These are phyloP conservation scores for Coemansia sp. DNA, from an alignment of 192 early-diverging fungal genomes.

Conservation along the genomic window DNA sequence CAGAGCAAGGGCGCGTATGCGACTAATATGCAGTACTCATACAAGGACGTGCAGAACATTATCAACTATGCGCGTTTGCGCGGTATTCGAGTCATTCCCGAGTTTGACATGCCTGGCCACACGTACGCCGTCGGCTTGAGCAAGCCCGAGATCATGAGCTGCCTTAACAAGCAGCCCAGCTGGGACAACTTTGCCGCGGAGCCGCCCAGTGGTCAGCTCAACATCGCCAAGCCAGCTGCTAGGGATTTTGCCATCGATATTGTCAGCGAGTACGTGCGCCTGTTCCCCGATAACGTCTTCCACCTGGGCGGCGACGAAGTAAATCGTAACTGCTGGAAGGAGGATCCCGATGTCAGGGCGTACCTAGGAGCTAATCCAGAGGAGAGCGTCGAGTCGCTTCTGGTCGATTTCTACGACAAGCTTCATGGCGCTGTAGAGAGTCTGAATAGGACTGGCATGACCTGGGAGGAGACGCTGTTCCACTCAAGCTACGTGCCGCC, in stretches of 20 bases:
- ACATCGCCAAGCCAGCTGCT: slow-evolving; percentile 67
- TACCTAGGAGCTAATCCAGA: slow-evolving; percentile 43
- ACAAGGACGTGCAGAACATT: slow-evolving; percentile 69
- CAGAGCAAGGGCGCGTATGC: slow-evolving; percentile 68
- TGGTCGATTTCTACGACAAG: slow-evolving; percentile 59
- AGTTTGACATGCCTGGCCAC: slow-evolving; percentile 89
- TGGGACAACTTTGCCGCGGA: slow-evolving; percentile 68
- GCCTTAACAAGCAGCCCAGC: slow-evolving; percentile 62
- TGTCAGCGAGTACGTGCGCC: slow-evolving; percentile 64
- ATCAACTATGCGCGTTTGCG: slow-evolving; percentile 73
- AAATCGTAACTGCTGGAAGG: slow-evolving; percentile 70
- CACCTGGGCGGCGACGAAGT: slow-evolving; percentile 84
- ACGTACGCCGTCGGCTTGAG: slow-evolving; percentile 59
- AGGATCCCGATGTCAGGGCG: slow-evolving; percentile 53
- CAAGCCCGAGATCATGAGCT: slow-evolving; percentile 64
- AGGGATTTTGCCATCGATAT: slow-evolving; percentile 65
- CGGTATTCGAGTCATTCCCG: slow-evolving; percentile 90
- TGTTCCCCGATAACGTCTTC: slow-evolving; percentile 72
- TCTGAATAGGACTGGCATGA: slow-evolving; percentile 64
- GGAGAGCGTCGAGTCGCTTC: slow-evolving; percentile 38
- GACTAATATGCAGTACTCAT: slow-evolving; percentile 66
- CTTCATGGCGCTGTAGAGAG: slow-evolving; percentile 57
- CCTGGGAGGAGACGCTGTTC: slow-evolving; percentile 80
- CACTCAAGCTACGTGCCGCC: slow-evolving; percentile 59
- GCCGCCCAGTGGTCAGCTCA: slow-evolving; percentile 85